Evolutionary conservation across 2,329 filamentous ascomycete genomes (phyloP), one percentile per base, ranked within the genome.

Genomic region (Neonectria coccinea): DNA sequence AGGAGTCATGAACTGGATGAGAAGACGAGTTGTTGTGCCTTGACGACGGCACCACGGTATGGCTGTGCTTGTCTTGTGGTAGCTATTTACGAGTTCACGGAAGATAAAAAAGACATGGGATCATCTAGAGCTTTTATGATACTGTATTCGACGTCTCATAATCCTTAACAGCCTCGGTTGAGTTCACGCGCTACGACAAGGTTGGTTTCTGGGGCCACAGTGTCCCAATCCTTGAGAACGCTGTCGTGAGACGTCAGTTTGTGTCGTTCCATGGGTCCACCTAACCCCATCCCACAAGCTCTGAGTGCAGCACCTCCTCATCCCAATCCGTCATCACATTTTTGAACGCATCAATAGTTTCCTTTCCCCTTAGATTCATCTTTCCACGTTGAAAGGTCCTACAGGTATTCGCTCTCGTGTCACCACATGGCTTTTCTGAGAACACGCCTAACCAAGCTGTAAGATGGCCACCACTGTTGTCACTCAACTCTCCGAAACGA

Each of bases 41-140:
- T 50, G 54, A 36, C 51, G 50, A 51, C 14, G 18, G 33, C 39
- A 55, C 44, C n/a, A 45, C 29, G 48, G 44, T n/a, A 55, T 45
- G 25, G 27, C 18, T 44, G 18, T 59, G 25, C 36, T 12, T 59
- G 44, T 55, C 50, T 51, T 50, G 41, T 25, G 47, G 56, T 59
- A 51, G 45, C 29, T 55, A 64, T 44, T 50, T 55, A 64, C 50
- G 51, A 59, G 59, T 48, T 59, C 36, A 64, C 33, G 56, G 61
- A 59, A 64, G 44, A 54, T 25, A 62, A 52, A 63, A 63, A 64
- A 45, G 45, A 42, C 25, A 59, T 50, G 50, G 50, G 55, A 59
- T 64, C 36, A 51, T 29, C 20, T 41, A 39, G 9, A 27, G 27
- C 18, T 53, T 5, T 18, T 20, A 7, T 29, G 14, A 20, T 42